A percentile compares a stretch with the other conserved stretches of the same genome.
phyloP scores from a whole-genome alignment of 192 early-diverging fungal species.

The Coemansia sp. region DNA sequence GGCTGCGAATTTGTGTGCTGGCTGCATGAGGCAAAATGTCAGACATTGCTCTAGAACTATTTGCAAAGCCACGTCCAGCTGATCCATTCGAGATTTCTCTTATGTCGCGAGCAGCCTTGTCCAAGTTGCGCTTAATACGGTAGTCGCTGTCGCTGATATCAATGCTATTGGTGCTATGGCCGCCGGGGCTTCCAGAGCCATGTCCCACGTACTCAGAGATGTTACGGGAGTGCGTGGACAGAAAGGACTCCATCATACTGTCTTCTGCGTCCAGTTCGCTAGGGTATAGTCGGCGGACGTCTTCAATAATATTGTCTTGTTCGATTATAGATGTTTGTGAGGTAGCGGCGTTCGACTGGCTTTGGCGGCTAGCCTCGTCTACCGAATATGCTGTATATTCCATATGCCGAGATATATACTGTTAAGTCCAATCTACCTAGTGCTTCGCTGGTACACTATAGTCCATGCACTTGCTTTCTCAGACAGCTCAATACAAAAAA shows the following conservation, averaged over 20 bases:
- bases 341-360: not conserved
- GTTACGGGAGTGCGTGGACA: conserved; percentile 37
- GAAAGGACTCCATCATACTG: conserved; percentile 17
- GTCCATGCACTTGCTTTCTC: no score
- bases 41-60: no score
- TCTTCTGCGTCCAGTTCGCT: conserved; percentile 38
- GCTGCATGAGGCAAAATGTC: not conserved
- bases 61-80: not conserved
- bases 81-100: conserved; percentile 6
- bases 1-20: not conserved
- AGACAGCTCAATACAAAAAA: no score
- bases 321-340: not conserved
- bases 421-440: not conserved
- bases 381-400: conserved; percentile 9
- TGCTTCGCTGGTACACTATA: no score
- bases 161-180: conserved; percentile 27
- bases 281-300: conserved; percentile 8
- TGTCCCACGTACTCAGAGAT: conserved; percentile 22
- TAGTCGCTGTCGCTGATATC: conserved; percentile 52
- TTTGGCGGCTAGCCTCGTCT: not conserved
- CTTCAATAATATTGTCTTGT: conserved; percentile 1
- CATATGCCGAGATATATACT: conserved; percentile 17
- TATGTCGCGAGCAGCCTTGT: conserved; percentile 8
- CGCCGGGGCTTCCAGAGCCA: conserved; percentile 24
- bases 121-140: conserved; percentile 24